Percentiles rank a stretch among this genome's conserved stretches.
These are phyloP conservation scores for Termitomyces sp. DNA, from an alignment of 768 basidiomycete species.

Conservation along the genomic window DNA sequence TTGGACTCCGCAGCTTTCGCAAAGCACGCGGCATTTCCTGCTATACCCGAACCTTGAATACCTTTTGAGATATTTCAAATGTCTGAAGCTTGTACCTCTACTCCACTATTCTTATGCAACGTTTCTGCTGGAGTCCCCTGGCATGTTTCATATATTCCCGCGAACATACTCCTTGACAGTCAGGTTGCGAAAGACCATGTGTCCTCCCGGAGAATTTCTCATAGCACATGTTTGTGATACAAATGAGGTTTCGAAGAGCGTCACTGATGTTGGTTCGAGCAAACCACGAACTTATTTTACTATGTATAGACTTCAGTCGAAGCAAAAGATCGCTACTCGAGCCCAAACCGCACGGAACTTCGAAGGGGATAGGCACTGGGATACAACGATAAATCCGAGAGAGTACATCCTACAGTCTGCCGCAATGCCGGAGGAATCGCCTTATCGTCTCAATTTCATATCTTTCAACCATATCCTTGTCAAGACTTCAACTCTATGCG, in stretches of 20 bases:
- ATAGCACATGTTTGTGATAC: not conserved
- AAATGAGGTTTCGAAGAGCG: not conserved
- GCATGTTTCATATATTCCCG: not conserved
- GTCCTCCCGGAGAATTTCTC: too few relatives aligned
- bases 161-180: not conserved
- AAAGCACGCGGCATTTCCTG: too few relatives aligned
- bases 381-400: not conserved
- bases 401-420: not conserved
- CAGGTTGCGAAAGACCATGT: too few relatives aligned
- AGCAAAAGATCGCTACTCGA: not conserved
- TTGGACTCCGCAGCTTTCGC: too few relatives aligned
- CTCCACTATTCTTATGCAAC: too few relatives aligned
- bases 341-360: not conserved
- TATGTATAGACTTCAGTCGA: not conserved
- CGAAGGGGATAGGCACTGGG: not conserved
- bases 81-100: too few relatives aligned
- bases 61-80: too few relatives aligned
- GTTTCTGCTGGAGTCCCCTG: not conserved
- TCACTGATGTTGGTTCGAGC: not conserved
- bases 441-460: not conserved
- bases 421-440: not conserved
- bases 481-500: not conserved
- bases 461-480: not conserved
- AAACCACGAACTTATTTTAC: not conserved
- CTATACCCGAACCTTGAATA: too few relatives aligned